Evolutionary conservation across 2,329 filamentous ascomycete genomes (phyloP).

Genomic region (Stromatinia cepivora): DNA sequence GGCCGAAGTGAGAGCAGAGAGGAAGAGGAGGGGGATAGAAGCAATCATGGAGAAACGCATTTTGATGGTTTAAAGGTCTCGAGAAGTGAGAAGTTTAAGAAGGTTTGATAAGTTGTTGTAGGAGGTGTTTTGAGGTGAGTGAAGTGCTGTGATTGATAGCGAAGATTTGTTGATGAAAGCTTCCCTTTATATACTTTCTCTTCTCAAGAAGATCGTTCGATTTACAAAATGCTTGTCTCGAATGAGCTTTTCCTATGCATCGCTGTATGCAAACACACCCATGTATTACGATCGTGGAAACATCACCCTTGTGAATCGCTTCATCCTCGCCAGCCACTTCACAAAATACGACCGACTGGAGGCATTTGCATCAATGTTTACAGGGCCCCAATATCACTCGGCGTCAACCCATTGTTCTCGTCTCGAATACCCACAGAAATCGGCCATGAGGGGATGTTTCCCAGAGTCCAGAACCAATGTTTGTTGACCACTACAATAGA

Average conservation of each 20-base stretch:
- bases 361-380: slow-evolving; percentile 2
- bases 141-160: slow-evolving; percentile 10
- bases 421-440: background rate
- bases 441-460: background rate
- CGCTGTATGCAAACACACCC: background rate
- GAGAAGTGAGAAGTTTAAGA: background rate
- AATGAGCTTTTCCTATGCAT: background rate
- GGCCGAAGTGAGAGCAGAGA: slow-evolving; percentile 18
- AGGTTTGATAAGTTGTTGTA: background rate
- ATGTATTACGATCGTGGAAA: background rate
- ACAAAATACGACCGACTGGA: background rate
- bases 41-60: slow-evolving; percentile 22
- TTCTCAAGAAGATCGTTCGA: background rate
- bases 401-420: background rate
- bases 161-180: slow-evolving; percentile 5
- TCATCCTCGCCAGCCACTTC: background rate
- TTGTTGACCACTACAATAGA: no score
- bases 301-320: background rate
- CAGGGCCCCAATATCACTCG: background rate
- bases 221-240: background rate
- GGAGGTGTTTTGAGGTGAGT: background rate
- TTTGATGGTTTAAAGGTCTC: slow-evolving; percentile 10
- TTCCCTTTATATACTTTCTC: slow-evolving; percentile 16
- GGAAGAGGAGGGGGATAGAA: slow-evolving; percentile 15
- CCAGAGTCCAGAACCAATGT: background rate